Base-by-base conservation (phyloP, 2,329 filamentous ascomycete species). In the Rhinocladiella similis region DNA sequence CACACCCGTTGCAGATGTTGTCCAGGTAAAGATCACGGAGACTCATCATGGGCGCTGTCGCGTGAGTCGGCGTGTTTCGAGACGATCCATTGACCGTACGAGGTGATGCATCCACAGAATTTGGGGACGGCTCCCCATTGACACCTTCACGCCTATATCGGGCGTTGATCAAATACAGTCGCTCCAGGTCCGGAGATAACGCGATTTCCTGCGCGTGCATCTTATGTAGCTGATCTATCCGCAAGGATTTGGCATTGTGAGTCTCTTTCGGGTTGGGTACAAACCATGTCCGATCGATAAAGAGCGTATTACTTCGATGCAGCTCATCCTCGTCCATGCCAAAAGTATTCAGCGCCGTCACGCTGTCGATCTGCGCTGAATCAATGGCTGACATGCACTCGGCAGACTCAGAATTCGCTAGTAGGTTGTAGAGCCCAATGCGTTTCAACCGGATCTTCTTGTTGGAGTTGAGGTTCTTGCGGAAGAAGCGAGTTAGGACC, bases 361-460 rank as follows among this genome's bases (percentile, higher is more conserved):
- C 58, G 43, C 82, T 77, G 56, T 79, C 72, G 12, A 81, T 64
- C 0, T 56, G 64, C 0, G 65, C 54, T 0, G 68, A 61, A 47
- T 83, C 74, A 12, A 82, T 69, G 1, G 78, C 70, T 1, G 72
- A 35, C 5, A 76, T 70, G 48, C 82, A 73, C 10, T 77, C 77
- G 13, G 75, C 72, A 1, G 73, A 73, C 58, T 83, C 79, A 1
- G 77, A 73, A 0, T 52, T 47, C 3, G 82, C 78, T 61, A 83
- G 85, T 36, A 85, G 71, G 60, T 87, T 86, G 60, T 84, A 79
- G 12, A 86, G 65, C 0, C 75, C 76, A 3, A 86, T 54, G 49
- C 79, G 80, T 61, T 75, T 80, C 0, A 85, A 47, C 0, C 69
- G 67, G 3, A 85, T 63, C 1, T 69, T 70, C 50, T 79, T 73